Percentiles rank a stretch among this genome's conserved stretches.
Evolutionary conservation across 2,329 filamentous ascomycete species (phyloP).

Genomic region (Talaromyces rugulosus): DNA sequence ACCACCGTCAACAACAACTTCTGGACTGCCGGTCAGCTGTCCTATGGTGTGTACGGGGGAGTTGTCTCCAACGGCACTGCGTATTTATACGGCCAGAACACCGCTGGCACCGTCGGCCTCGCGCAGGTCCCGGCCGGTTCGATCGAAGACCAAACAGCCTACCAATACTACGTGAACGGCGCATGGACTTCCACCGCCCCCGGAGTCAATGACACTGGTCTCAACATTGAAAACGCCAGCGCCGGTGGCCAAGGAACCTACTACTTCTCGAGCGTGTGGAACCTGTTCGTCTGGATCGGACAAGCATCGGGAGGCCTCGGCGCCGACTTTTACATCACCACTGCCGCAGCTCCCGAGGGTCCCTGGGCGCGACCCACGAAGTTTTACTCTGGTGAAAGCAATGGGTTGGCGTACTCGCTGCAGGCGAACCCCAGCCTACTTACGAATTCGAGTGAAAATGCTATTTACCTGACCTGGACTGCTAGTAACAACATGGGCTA

Average conservation of each 20-base stretch:
- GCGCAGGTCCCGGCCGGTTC: slow-evolving; percentile 2
- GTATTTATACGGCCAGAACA: slow-evolving; percentile 8
- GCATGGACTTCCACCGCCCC: slow-evolving; percentile 7
- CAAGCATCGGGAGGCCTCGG: slow-evolving; percentile 17
- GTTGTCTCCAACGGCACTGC: slow-evolving; percentile 3
- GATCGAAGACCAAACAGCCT: slow-evolving; percentile 6
- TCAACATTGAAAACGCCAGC: slow-evolving; percentile 22
- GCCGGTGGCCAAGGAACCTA: slow-evolving; percentile 27
- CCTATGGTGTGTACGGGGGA: slow-evolving; percentile 14
- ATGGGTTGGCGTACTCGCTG: slow-evolving; percentile 11
- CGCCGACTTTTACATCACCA: slow-evolving; percentile 20
- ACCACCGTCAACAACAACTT: slow-evolving; percentile 19
- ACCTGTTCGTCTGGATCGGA: slow-evolving; percentile 28
- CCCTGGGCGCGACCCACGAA: slow-evolving; percentile 24
- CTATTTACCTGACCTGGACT: slow-evolving; percentile 7
- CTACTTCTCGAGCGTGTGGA: slow-evolving; percentile 25
- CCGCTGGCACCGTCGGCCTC: slow-evolving; percentile 7
- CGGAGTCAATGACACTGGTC: slow-evolving; percentile 7
- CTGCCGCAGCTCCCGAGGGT: slow-evolving; percentile 24
- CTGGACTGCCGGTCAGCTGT: slow-evolving; percentile 16
- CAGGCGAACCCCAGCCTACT: slow-evolving; percentile 13
- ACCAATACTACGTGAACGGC: slow-evolving; percentile 9
- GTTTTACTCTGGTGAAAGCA: slow-evolving; percentile 11
- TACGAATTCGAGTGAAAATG: slow-evolving; percentile 5
- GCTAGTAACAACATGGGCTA: neutral